Evolutionary conservation across 2,329 filamentous ascomycete species (phyloP).

Genomic region (Seiridium unicorne): DNA sequence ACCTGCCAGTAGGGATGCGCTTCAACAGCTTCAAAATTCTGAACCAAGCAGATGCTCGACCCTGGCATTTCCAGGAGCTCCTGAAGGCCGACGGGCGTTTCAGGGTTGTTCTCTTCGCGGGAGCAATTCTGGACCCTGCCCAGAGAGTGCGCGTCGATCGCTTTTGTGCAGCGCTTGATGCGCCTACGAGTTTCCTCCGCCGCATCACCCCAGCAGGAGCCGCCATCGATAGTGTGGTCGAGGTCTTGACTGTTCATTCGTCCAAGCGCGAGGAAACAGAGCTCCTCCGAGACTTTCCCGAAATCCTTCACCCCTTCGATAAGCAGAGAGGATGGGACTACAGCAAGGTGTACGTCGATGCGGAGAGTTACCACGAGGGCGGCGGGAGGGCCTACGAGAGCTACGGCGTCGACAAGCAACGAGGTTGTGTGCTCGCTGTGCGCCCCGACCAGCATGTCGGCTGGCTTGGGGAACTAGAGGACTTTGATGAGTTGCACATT

Average conservation of each 20-base stretch:
- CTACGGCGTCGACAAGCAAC: too few species aligned
- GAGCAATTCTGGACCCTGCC: constrained; percentile 44
- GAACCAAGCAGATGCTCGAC: constrained; percentile 53
- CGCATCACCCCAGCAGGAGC: background rate
- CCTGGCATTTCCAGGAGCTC: constrained; percentile 58
- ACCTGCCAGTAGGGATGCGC: constrained; percentile 52
- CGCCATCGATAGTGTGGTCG: constrained; percentile 39
- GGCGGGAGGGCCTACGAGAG: constrained; percentile 45
- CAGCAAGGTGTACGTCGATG: constrained; percentile 56
- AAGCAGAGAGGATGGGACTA: constrained; percentile 52
- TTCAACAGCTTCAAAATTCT: constrained; percentile 57
- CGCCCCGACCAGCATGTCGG: too few species aligned
- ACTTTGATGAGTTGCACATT: too few species aligned
- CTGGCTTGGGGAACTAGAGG: too few species aligned
- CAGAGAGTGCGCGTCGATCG: constrained; percentile 44
- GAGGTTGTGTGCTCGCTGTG: too few species aligned
- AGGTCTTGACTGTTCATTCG: constrained; percentile 61
- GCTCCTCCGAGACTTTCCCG: constrained; percentile 47
- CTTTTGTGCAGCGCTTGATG: constrained; percentile 45
- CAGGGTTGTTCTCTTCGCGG: constrained; percentile 60
- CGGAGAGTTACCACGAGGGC: constrained; percentile 52
- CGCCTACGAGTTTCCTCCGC: constrained; percentile 22
- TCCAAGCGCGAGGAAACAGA: constrained; percentile 48
- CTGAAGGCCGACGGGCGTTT: constrained; percentile 58
- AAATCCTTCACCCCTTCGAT: constrained; percentile 45